Conservation (phyloP, 1,139 yeast genomes). For the Blastobotrys ciferrii region DNA sequence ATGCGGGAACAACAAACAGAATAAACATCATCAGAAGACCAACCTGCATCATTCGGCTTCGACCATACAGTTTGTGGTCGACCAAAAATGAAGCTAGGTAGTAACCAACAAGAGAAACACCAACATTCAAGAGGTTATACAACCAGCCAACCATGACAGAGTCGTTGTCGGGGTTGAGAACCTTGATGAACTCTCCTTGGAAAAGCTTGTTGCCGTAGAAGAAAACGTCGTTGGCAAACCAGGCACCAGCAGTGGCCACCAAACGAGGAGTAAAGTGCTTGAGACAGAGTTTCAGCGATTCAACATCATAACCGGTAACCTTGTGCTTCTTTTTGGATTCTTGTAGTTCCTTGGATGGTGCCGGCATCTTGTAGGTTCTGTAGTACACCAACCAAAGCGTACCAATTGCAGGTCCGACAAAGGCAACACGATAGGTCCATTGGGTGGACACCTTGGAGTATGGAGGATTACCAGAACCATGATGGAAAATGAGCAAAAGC, state of each 20-base stretch:
- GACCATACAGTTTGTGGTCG: conserved; percentile 53
- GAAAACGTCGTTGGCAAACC: conserved; percentile 96
- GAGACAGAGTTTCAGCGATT: conserved; percentile 36
- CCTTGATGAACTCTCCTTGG: conserved; percentile 64
- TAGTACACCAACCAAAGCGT: conserved; percentile 41
- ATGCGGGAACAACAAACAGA: conserved; percentile 61
- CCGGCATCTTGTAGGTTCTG: conserved; percentile 40
- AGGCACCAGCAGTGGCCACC: conserved; percentile 92
- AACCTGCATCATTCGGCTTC: conserved; percentile 57
- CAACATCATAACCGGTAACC: conserved; percentile 39
- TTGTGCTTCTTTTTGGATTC: conserved; percentile 33
- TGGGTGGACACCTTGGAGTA: conserved; percentile 36
- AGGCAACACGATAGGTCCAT: conserved; percentile 40
- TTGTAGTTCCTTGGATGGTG: conserved; percentile 34
- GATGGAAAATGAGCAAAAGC: conserved; percentile 39
- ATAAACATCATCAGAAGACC: conserved; percentile 60
- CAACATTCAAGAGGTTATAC: conserved; percentile 64
- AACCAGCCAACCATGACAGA: conserved; percentile 80
- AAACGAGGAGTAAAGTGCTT: conserved; percentile 82
- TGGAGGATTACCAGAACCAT: conserved; percentile 50
- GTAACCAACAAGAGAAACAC: conserved; percentile 68
- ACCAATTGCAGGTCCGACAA: conserved; percentile 41
- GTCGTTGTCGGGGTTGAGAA: conserved; percentile 61
- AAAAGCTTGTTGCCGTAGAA: conserved; percentile 82
- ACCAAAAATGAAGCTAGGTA: conserved; percentile 59